Evolutionary conservation across 2,329 filamentous ascomycete species (phyloP).

Genomic region (Beauveria pseudobassiana): DNA sequence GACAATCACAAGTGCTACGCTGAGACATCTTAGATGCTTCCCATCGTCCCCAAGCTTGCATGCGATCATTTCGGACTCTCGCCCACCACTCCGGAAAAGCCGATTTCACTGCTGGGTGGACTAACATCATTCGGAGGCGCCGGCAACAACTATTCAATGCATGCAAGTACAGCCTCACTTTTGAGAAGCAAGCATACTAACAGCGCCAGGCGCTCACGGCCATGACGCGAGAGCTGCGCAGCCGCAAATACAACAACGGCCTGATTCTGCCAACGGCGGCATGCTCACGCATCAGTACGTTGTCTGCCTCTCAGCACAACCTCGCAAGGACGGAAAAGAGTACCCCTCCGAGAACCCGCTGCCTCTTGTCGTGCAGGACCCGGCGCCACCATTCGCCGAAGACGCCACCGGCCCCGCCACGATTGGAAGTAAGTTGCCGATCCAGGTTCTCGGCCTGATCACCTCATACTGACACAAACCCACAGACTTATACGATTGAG

Average conservation of each 20-base stretch:
- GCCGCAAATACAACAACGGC: constrained; percentile 38
- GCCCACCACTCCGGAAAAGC: constrained; percentile 35
- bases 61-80: constrained; percentile 51
- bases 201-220: constrained; percentile 35
- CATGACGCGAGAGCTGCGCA: constrained; percentile 46
- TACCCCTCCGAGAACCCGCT: constrained; percentile 16
- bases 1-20: background rate
- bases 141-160: constrained; percentile 65
- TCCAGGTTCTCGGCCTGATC: background rate
- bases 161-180: constrained; percentile 39
- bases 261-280: constrained; percentile 57
- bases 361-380: constrained; percentile 6
- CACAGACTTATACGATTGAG: constrained; percentile 25
- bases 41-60: constrained; percentile 61
- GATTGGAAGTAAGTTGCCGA: constrained; percentile 20
- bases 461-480: background rate
- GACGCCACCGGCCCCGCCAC: constrained; percentile 17
- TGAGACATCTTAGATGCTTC: constrained; percentile 45
- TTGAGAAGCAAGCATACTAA: background rate
- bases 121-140: constrained; percentile 63
- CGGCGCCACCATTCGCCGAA: constrained; percentile 13
- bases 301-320: constrained; percentile 45
- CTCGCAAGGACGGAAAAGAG: constrained; percentile 16
- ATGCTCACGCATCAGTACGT: constrained; percentile 59
- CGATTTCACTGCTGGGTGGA: constrained; percentile 55